phyloP scores from a whole-genome alignment of 2,329 filamentous ascomycete species.

The Fusarium camptoceras region DNA sequence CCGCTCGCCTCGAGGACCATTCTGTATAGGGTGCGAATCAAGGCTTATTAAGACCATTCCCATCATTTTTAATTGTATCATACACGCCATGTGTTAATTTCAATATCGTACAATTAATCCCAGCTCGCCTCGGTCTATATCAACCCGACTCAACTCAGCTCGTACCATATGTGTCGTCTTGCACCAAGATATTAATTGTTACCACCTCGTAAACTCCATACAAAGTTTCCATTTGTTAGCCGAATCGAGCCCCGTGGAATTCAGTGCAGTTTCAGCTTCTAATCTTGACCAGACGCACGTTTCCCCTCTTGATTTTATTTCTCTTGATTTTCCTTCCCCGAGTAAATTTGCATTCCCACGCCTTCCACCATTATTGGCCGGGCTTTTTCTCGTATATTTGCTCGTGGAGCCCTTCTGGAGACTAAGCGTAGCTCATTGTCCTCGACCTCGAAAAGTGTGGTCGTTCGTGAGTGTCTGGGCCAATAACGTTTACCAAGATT shows the following conservation, averaged over 20 bases:
- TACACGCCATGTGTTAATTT: constrained; percentile 8
- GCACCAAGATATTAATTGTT: neutral
- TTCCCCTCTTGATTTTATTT: neutral
- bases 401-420: neutral
- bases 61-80: neutral
- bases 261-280: constrained; percentile 22
- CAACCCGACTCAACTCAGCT: neutral
- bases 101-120: neutral
- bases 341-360: neutral
- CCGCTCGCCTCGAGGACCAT: neutral
- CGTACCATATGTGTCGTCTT: neutral
- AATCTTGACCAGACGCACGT: constrained; percentile 1
- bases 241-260: neutral
- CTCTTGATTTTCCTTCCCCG: neutral
- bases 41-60: neutral
- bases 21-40: neutral
- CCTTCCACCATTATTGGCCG: neutral
- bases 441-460: neutral
- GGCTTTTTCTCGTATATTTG: neutral
- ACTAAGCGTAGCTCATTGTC: neutral
- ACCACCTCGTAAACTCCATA: neutral
- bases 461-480: neutral
- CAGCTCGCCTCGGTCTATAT: neutral
- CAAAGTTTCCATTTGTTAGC: neutral
- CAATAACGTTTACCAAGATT: neutral